Conservation (phyloP, 352 stramenopile species). For the Phytopythium kandeliae region DNA sequence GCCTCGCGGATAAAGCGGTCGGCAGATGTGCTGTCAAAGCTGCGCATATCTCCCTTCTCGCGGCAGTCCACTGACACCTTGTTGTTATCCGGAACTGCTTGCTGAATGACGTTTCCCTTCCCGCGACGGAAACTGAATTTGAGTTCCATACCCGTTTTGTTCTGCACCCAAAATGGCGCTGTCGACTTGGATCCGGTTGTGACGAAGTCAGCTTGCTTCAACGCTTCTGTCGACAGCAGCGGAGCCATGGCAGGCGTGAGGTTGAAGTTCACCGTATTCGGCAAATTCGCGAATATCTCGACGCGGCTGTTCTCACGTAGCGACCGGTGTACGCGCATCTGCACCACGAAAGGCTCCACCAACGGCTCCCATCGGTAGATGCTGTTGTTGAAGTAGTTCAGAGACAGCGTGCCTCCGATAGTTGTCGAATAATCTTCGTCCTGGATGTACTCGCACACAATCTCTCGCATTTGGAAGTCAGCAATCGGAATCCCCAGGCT, state of each 20-base stretch:
- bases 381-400: slow-evolving; percentile 91
- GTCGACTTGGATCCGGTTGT: slow-evolving; percentile 83
- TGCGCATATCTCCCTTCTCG: slow-evolving; percentile 83
- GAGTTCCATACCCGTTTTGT: slow-evolving; percentile 74
- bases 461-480: slow-evolving; percentile 83
- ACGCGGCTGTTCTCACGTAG: slow-evolving; percentile 68
- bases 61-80: slow-evolving; percentile 82
- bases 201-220: slow-evolving; percentile 83
- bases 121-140: slow-evolving; percentile 87
- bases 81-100: slow-evolving; percentile 52
- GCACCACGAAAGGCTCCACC: slow-evolving; percentile 75
- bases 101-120: slow-evolving; percentile 73
- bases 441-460: slow-evolving; percentile 86
- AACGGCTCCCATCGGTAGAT: slow-evolving; percentile 88
- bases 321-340: slow-evolving; percentile 66
- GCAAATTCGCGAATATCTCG: slow-evolving; percentile 78
- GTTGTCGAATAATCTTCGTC: slow-evolving; percentile 81
- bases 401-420: slow-evolving; percentile 66
- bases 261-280: slow-evolving; percentile 85
- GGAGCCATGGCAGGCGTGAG: slow-evolving; percentile 84
- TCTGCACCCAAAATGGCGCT: slow-evolving; percentile 87
- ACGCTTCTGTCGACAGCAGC: slow-evolving; percentile 68
- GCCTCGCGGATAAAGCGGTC: slow-evolving; percentile 71
- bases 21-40: slow-evolving; percentile 76
- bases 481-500: slow-evolving; percentile 82